Evolutionary conservation across 108 stramenopile genomes (phyloP).

Genomic region (Aurantiochytrium sp.): DNA sequence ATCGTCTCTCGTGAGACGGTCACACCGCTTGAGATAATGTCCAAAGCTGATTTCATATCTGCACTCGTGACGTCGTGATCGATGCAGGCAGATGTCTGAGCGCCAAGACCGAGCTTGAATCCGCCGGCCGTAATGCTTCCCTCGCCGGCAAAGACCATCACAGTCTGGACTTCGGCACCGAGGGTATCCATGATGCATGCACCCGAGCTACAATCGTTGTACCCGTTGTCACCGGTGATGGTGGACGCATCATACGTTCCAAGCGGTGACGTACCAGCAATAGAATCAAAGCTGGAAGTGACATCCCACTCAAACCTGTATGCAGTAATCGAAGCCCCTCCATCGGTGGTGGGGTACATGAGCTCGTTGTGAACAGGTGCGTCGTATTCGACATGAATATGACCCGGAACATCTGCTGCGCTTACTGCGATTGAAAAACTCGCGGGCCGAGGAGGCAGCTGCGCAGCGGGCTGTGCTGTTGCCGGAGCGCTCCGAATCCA

Average conservation of each 20-base stretch:
- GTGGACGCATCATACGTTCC: background rate
- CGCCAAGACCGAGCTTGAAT: background rate
- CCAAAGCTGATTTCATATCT: background rate
- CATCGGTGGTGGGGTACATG: constrained; percentile 44
- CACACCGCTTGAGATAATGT: background rate
- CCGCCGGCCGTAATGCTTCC: background rate
- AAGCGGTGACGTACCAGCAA: too few relatives aligned
- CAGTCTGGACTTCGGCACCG: background rate
- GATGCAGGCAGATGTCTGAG: background rate
- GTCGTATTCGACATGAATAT: background rate
- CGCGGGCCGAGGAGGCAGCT: background rate
- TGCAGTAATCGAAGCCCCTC: constrained; percentile 54
- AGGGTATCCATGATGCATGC: background rate
- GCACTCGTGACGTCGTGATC: background rate
- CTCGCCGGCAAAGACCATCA: background rate
- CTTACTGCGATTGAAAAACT: background rate
- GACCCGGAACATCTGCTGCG: background rate
- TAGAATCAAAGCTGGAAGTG: constrained; percentile 44
- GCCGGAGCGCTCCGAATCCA: background rate
- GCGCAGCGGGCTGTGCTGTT: background rate
- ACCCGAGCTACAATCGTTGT: background rate
- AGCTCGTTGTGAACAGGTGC: background rate
- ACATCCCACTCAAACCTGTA: constrained; percentile 77
- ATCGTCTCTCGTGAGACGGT: background rate
- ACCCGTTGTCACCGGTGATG: background rate